Evolutionary conservation across 2,329 filamentous ascomycete species (phyloP), one percentile per base, ranked within the genome.

Genomic region (Thermothelomyces thermophilus): DNA sequence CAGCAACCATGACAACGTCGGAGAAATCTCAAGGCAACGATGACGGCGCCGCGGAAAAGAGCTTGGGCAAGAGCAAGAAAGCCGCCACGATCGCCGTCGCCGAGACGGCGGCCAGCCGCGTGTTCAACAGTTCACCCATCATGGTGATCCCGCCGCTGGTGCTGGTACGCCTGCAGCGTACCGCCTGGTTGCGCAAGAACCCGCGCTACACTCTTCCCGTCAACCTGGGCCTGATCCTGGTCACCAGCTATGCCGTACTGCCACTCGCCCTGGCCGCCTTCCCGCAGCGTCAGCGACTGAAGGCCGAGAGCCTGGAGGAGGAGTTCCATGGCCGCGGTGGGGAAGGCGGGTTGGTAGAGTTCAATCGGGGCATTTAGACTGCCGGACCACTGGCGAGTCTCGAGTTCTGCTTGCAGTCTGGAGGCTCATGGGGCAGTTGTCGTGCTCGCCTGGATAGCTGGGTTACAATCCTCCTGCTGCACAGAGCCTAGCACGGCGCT

Each of bases 71-170:
- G 75, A 90, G 85, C 66, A 86, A 84, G 66, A 89, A 84, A 65
- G 93, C 93, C 1, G 93, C 93, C 10, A 87, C 83, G 24, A 69
- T 97, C 17, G 93, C 93, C 10, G 93, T 98, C 1, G 86, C 83
- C 53, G 91, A 98, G 74, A 98, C 93, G 41, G 93, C 93, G 2
- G 73, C 94, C 40, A 93, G 87, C 59, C 82, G 93, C 52, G 90
- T 97, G 52, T 76, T 97, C 62, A 98, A 97, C 69, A 87, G 89
- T 53, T 94, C 87, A 11, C 93, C 93, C 10, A 93, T 98, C 71
- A 98, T 98, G 93, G 90, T 95, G 13, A 75, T 98, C 40, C 93
- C 93, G 36, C 89, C 93, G 19, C 73, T 98, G 64, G 71, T 94
- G 20, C 77, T 98, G 48, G 86, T 97, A 46, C 77, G 83, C 58